phyloP scores from a whole-genome alignment of 495 filamentous ascomycete genomes.

The Hypoxylon rickii region DNA sequence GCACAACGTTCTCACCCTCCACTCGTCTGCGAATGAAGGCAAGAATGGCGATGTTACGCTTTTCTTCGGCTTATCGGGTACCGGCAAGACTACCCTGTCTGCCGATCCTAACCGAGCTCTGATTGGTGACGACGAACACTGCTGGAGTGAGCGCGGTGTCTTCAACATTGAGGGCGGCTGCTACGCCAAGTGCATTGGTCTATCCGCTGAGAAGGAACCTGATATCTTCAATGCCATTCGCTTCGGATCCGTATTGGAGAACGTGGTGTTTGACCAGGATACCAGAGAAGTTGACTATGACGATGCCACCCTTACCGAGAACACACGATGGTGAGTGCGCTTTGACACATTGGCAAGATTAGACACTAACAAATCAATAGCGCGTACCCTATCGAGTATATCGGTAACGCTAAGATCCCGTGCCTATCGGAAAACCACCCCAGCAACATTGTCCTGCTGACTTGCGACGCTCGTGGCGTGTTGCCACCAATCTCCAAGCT shows the following conservation, averaged over 20 bases:
- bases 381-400: slow-evolving; percentile 99
- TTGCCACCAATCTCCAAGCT: slow-evolving; percentile 98
- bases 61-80: slow-evolving; percentile 98
- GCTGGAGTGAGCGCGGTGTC: slow-evolving; percentile 94
- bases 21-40: slow-evolving; percentile 92
- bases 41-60: slow-evolving; percentile 89
- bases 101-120: slow-evolving; percentile 94
- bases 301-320: slow-evolving; percentile 92
- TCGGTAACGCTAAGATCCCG: slow-evolving; percentile 97
- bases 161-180: slow-evolving; percentile 99
- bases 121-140: slow-evolving; percentile 99
- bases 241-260: slow-evolving; percentile 97
- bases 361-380: slow-evolving; percentile 41
- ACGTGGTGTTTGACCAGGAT: slow-evolving; percentile 93
- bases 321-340: slow-evolving; percentile 75
- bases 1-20: slow-evolving; percentile 97
- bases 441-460: slow-evolving; percentile 95
- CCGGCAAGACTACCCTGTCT: slow-evolving; percentile 97
- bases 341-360: not conserved
- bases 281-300: slow-evolving; percentile 94
- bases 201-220: slow-evolving; percentile 97
- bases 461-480: slow-evolving; percentile 96
- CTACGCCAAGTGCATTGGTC: slow-evolving; percentile 98
- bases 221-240: slow-evolving; percentile 97
- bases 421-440: slow-evolving; percentile 88